Base-by-base conservation (phyloP, 805 yeast species). In the Kregervanrija pseudodelftensis region DNA sequence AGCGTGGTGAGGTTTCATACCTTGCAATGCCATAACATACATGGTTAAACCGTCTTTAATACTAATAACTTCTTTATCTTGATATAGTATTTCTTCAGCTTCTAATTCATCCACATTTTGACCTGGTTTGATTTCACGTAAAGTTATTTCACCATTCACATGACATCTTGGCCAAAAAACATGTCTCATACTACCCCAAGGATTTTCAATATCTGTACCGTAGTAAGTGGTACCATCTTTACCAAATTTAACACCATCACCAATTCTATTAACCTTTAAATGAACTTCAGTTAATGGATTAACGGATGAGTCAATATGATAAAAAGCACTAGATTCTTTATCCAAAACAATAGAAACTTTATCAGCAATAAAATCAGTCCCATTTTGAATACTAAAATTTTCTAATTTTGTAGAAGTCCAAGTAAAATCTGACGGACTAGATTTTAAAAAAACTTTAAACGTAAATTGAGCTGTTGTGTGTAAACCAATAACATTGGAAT, bases 1-100 rank as follows among this genome's bases (percentile, higher is more conserved):
- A 33, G 97, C 96, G 67, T 93, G 99, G 66, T 93, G 97, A 8
- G 99, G 99, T 66, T 93, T 93, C 98, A 93, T 90, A 49, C 98
- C 98, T 70, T 93, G 99, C 54, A 88, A 69, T 7, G 99, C 99
- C 91, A 86, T 82, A 43, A 91, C 96, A 60, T 80, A 90, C 95
- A 93, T 85, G 41, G 88, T 66, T 44, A 58, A 63, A 34, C 78
- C 80, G 36, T 71, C 61, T 12, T 49, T 42, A 42, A 76, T 61
- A 11, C 44, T 45, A 22, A 59, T 39, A 2, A 30, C 34, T 33
- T 44, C 43, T 39, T 13, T 38, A 8, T 37, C 48, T 34, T 28
- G 17, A 40, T 35, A 41, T 37, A 33, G 36, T 32, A 33, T 37
- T 43, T 54, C 54, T 13, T 46, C 35, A 12, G 17, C 37, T 10